Conservation (phyloP, 306 rosid genomes). For the Corylus avellana region DNA sequence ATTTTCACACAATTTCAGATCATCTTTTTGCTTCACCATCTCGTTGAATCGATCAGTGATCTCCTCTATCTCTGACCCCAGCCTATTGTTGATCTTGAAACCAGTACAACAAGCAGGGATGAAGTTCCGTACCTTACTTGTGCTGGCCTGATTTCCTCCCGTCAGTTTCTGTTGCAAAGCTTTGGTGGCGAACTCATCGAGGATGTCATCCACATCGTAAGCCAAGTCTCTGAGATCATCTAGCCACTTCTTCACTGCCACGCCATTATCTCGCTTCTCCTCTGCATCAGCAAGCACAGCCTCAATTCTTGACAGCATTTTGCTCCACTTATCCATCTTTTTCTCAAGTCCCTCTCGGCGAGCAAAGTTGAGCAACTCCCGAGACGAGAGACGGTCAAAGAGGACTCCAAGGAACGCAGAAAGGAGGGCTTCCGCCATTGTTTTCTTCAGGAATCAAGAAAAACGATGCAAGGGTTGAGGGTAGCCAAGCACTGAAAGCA, state of each 20-base stretch:
- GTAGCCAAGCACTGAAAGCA: too few species aligned
- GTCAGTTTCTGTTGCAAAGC: background rate
- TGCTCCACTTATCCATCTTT: background rate
- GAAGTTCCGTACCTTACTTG: background rate
- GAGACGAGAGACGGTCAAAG: background rate
- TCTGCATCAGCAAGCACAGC: slow-evolving; percentile 19
- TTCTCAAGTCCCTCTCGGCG: background rate
- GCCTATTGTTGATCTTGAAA: too few species aligned
- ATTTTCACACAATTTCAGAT: background rate
- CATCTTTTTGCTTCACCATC: background rate
- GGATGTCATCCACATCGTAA: slow-evolving; percentile 12
- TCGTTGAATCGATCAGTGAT: background rate
- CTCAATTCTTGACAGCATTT: background rate
- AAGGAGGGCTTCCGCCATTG: slow-evolving; percentile 4
- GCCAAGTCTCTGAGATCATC: slow-evolving; percentile 22
- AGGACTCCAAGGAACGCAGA: background rate
- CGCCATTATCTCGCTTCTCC: too few species aligned
- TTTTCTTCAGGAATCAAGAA: background rate
- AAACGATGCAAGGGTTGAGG: background rate
- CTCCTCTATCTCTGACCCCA: background rate
- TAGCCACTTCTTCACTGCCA: slow-evolving; percentile 10
- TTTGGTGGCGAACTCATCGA: slow-evolving; percentile 20
- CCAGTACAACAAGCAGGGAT: background rate
- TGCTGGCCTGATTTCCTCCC: background rate
- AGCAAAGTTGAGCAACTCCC: background rate